Conservation (phyloP, 2,329 filamentous ascomycete species). For the Didymosphaeria variabile region DNA sequence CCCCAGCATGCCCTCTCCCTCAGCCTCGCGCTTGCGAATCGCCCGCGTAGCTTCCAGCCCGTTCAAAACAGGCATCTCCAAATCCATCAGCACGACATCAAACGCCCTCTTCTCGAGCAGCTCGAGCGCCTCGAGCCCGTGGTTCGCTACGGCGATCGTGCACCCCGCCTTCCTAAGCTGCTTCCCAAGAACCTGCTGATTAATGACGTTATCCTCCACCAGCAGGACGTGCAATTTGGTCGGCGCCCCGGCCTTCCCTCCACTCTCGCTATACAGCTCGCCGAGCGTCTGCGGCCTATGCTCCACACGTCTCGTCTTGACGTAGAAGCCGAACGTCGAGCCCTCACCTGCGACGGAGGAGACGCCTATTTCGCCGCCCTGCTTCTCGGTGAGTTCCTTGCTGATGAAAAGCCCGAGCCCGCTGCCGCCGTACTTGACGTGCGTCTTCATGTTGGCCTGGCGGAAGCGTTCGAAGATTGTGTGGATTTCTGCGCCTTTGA, state of each 20-base stretch:
- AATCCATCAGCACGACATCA: slow-evolving; percentile 57
- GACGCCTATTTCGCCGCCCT: slow-evolving; percentile 58
- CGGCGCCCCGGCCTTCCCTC: slow-evolving; percentile 13
- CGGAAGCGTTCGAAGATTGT: slow-evolving; percentile 49
- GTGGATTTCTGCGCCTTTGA: slow-evolving; percentile 50
- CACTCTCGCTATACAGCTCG: slow-evolving; percentile 21
- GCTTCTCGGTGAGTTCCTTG: slow-evolving; percentile 55
- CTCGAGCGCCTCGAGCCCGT: slow-evolving; percentile 50
- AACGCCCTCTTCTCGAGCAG: slow-evolving; percentile 39
- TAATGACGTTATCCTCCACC: slow-evolving; percentile 53
- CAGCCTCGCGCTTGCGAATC: slow-evolving; percentile 58
- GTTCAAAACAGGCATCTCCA: slow-evolving; percentile 66
- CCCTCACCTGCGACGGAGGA: slow-evolving; percentile 47
- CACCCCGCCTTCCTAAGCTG: slow-evolving; percentile 48
- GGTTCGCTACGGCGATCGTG: slow-evolving; percentile 42
- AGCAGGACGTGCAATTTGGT: slow-evolving; percentile 40
- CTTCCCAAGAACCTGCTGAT: slow-evolving; percentile 48
- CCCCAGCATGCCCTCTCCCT: slow-evolving; percentile 32
- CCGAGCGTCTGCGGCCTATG: slow-evolving; percentile 18
- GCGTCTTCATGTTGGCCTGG: slow-evolving; percentile 48
- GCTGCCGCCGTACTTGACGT: slow-evolving; percentile 55
- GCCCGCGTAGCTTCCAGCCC: slow-evolving; percentile 52
- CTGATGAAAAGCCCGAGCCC: slow-evolving; percentile 57
- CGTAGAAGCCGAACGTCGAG: slow-evolving; percentile 57
- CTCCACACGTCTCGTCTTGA: slow-evolving; percentile 45